A percentile compares a stretch with the other conserved stretches of the same genome.
phyloP scores from a whole-genome alignment of 2,329 filamentous ascomycete genomes.

The Eutypella sp. region DNA sequence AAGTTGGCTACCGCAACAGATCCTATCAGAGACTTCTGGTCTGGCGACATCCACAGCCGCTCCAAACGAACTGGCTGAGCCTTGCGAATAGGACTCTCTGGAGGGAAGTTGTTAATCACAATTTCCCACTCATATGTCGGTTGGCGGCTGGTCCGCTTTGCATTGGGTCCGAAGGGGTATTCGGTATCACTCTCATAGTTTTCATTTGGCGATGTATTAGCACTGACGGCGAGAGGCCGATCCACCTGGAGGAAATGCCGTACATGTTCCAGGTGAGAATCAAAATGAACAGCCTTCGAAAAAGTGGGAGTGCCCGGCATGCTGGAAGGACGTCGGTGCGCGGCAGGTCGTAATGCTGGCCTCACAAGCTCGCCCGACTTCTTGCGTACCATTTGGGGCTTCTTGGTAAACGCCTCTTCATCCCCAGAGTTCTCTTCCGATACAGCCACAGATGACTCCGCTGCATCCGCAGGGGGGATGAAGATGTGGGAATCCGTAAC shows the following conservation, averaged over 20 bases:
- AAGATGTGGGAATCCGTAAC: slow-evolving; percentile 50
- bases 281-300: slow-evolving; percentile 96
- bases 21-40: slow-evolving; percentile 83
- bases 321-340: slow-evolving; percentile 80
- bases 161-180: slow-evolving; percentile 71
- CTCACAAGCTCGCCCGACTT: slow-evolving; percentile 97
- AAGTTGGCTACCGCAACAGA: slow-evolving; percentile 82
- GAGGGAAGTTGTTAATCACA: slow-evolving; percentile 75
- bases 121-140: slow-evolving; percentile 82
- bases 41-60: slow-evolving; percentile 77
- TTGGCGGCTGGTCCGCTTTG: slow-evolving; percentile 33
- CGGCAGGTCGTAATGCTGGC: slow-evolving; percentile 77
- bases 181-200: slow-evolving; percentile 81
- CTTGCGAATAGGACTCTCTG: slow-evolving; percentile 57
- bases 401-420: slow-evolving; percentile 53
- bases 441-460: slow-evolving; percentile 43
- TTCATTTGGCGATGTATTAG: slow-evolving; percentile 86
- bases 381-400: slow-evolving; percentile 93
- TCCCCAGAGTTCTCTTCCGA: slow-evolving; percentile 60
- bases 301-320: slow-evolving; percentile 97
- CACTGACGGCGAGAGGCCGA: slow-evolving; percentile 90
- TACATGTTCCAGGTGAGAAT: slow-evolving; percentile 92
- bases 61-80: slow-evolving; percentile 73
- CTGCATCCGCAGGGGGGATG: slow-evolving; percentile 39
- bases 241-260: slow-evolving; percentile 94